A percentile compares a stretch with the other conserved stretches of the same genome.
phyloP scores from a whole-genome alignment of 2,329 filamentous ascomycete genomes.

The Aspergillus tanneri region DNA sequence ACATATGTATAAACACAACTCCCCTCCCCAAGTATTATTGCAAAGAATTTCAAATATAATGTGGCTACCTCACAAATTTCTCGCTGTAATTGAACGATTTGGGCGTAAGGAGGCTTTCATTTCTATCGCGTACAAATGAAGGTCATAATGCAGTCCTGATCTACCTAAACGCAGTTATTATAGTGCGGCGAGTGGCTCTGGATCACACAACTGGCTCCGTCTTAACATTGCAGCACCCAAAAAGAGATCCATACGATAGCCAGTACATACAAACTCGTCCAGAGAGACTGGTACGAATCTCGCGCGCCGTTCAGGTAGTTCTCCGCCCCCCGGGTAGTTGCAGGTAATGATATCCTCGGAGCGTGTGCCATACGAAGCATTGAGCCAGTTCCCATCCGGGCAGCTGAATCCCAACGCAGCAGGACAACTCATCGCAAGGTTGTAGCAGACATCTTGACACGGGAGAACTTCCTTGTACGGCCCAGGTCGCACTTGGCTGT shows the following conservation, averaged over 20 bases:
- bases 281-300: not conserved
- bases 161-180: too few species aligned
- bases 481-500: slow-evolving; percentile 69
- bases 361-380: slow-evolving; percentile 52
- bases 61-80: too few species aligned
- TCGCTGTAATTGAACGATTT: too few species aligned
- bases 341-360: slow-evolving; percentile 48
- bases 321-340: slow-evolving; percentile 62
- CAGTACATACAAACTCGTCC: slow-evolving; percentile 2
- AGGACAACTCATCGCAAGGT: slow-evolving; percentile 81
- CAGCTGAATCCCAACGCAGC: slow-evolving; percentile 73
- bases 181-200: too few species aligned
- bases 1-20: too few species aligned
- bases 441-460: slow-evolving; percentile 83
- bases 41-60: too few species aligned
- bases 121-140: too few species aligned
- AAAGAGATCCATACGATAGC: slow-evolving; percentile 17
- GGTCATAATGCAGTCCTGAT: too few species aligned
- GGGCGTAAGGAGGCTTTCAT: too few species aligned
- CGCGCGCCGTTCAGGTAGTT: slow-evolving; percentile 45
- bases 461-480: slow-evolving; percentile 93
- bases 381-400: slow-evolving; percentile 55
- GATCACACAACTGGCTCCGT: not conserved
- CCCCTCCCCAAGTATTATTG: too few species aligned
- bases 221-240: slow-evolving; percentile 9